phyloP scores from a whole-genome alignment of 305 asterid species.

The Fraxinus paxiana region DNA sequence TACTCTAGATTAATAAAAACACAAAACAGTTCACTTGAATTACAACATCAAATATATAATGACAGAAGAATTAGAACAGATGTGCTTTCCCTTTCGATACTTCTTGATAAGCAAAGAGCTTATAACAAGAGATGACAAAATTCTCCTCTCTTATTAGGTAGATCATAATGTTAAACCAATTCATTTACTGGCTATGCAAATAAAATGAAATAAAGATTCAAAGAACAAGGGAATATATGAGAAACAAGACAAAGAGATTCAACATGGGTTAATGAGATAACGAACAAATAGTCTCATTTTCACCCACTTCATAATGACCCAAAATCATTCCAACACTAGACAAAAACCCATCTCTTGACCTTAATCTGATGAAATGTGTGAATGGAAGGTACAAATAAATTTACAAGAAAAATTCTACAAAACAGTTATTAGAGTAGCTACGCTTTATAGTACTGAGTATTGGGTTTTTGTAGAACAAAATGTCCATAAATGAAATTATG shows the following conservation, averaged over 20 bases:
- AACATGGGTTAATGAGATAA: not conserved
- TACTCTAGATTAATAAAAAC: not conserved
- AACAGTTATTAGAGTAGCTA: not conserved
- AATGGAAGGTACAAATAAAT: not conserved
- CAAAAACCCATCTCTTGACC: not conserved
- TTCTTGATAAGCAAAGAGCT: slow-evolving; percentile 3
- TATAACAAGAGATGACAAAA: not conserved
- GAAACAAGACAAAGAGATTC: not conserved
- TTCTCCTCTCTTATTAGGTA: slow-evolving; percentile 7
- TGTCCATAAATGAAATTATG: not conserved
- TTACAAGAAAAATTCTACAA: not conserved
- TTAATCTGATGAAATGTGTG: not conserved
- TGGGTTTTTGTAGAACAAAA: not conserved
- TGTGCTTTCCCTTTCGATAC: not conserved
- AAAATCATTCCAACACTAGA: not conserved
- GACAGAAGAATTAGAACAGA: not conserved
- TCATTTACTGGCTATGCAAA: not conserved
- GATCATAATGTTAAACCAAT: not conserved
- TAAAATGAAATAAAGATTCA: not conserved
- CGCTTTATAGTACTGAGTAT: not conserved
- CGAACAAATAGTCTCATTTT: not conserved
- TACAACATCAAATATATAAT: not conserved
- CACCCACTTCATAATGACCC: not conserved
- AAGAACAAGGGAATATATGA: not conserved
- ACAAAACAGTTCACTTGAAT: not conserved